Evolutionary conservation across 2,329 filamentous ascomycete species (phyloP).

Genomic region (Cordyceps cicadae): DNA sequence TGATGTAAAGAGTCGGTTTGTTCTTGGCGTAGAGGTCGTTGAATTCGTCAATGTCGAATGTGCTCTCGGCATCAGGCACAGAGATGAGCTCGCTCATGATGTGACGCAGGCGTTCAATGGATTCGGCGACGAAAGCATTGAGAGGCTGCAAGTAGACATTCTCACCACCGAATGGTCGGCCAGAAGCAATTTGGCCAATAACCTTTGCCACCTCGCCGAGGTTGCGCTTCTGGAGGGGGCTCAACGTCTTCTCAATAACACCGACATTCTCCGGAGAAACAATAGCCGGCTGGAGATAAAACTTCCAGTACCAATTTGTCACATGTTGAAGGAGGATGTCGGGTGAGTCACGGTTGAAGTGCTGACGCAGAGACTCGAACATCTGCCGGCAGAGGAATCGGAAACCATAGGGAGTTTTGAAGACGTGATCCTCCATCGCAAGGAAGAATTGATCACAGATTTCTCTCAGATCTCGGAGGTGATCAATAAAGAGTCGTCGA

Average conservation of each 20-base stretch:
- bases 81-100: slow-evolving; percentile 73
- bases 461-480: slow-evolving; percentile 86
- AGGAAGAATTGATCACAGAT: slow-evolving; percentile 87
- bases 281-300: slow-evolving; percentile 84
- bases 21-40: slow-evolving; percentile 95
- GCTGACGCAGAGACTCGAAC: slow-evolving; percentile 66
- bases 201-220: slow-evolving; percentile 86
- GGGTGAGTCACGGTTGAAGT: slow-evolving; percentile 73
- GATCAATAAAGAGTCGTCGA: slow-evolving; percentile 83
- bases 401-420: slow-evolving; percentile 86
- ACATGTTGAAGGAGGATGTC: slow-evolving; percentile 74
- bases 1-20: slow-evolving; percentile 98
- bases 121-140: slow-evolving; percentile 83
- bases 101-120: slow-evolving; percentile 67
- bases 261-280: slow-evolving; percentile 87
- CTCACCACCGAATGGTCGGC: slow-evolving; percentile 82
- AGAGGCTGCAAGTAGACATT: slow-evolving; percentile 94
- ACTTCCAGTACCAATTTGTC: slow-evolving; percentile 87
- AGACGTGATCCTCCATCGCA: slow-evolving; percentile 71
- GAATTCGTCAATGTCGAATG: slow-evolving; percentile 98
- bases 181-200: slow-evolving; percentile 78
- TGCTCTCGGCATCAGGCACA: slow-evolving; percentile 77
- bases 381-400: slow-evolving; percentile 82
- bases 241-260: slow-evolving; percentile 80
- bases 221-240: slow-evolving; percentile 88